phyloP scores from a whole-genome alignment of 495 filamentous ascomycete genomes.

The Astrocystis sublimbata region DNA sequence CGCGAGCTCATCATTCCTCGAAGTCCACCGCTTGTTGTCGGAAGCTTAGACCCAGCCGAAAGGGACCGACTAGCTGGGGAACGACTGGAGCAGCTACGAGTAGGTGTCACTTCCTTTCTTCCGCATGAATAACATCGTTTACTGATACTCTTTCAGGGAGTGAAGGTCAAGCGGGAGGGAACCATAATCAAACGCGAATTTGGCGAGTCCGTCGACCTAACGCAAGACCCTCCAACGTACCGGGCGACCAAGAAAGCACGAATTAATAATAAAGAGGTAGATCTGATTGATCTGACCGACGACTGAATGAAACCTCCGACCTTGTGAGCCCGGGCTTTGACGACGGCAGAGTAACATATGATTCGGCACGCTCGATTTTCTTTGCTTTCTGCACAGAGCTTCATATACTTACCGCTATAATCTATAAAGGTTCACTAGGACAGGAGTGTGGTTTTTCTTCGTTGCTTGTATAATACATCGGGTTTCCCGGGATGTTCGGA shows the following conservation, averaged over 20 bases:
- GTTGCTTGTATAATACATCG: no score
- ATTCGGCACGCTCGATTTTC: neutral
- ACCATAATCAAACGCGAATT: slow-evolving; percentile 23
- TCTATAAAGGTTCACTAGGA: neutral
- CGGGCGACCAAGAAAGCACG: slow-evolving; percentile 16
- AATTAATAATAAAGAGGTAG: neutral
- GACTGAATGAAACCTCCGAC: slow-evolving; percentile 6
- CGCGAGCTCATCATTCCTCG: slow-evolving; percentile 36
- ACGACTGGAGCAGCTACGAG: slow-evolving; percentile 24
- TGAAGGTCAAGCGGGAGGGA: slow-evolving; percentile 13
- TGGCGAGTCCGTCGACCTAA: slow-evolving; percentile 19
- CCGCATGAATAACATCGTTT: neutral
- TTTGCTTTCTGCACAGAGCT: neutral
- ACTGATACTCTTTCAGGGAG: neutral
- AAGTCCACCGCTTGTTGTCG: slow-evolving; percentile 25
- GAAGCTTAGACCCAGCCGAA: slow-evolving; percentile 15
- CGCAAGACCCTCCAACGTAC: neutral
- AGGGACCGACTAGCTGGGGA: slow-evolving; percentile 25
- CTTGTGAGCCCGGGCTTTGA: neutral
- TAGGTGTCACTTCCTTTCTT: neutral
- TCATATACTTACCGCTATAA: neutral
- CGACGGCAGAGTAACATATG: neutral
- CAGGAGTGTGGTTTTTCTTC: no score
- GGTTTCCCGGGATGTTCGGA: no score
- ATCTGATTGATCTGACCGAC: slow-evolving; percentile 23